Conservation (phyloP, 345 rosid species). For the Bretschneidera sinensis region DNA sequence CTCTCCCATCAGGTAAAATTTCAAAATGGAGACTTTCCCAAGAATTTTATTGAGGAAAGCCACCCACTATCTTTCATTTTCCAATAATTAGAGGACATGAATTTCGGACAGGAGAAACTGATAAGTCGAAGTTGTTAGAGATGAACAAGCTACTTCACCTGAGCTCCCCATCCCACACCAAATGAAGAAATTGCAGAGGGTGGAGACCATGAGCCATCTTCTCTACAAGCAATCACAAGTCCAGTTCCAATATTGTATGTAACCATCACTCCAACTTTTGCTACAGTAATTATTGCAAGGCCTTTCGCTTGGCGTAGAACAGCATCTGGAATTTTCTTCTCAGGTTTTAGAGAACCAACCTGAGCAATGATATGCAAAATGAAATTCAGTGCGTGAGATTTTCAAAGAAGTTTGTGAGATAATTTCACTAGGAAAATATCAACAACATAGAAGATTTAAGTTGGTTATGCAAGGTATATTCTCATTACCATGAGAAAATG, state of each 20-base stretch:
- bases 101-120: no score
- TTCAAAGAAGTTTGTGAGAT: not conserved
- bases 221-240: slow-evolving; percentile 74
- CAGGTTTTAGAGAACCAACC: slow-evolving; percentile 77
- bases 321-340: slow-evolving; percentile 78
- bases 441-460: not conserved
- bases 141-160: slow-evolving; percentile 38
- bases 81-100: no score
- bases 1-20: no score
- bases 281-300: slow-evolving; percentile 80
- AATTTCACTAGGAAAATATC: not conserved
- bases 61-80: no score
- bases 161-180: slow-evolving; percentile 99
- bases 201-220: slow-evolving; percentile 97
- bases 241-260: slow-evolving; percentile 95
- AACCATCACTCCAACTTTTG: slow-evolving; percentile 83
- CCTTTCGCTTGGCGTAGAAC: slow-evolving; percentile 82
- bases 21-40: no score
- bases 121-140: not conserved
- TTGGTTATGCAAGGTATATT: no score
- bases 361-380: slow-evolving; percentile 23
- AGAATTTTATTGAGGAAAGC: no score
- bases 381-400: slow-evolving; percentile 13
- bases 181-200: slow-evolving; percentile 90
- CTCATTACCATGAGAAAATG: not conserved